These are phyloP conservation scores for Fusarium sp. DNA, from an alignment of 2,329 filamentous ascomycete genomes.

Conservation along the genomic window DNA sequence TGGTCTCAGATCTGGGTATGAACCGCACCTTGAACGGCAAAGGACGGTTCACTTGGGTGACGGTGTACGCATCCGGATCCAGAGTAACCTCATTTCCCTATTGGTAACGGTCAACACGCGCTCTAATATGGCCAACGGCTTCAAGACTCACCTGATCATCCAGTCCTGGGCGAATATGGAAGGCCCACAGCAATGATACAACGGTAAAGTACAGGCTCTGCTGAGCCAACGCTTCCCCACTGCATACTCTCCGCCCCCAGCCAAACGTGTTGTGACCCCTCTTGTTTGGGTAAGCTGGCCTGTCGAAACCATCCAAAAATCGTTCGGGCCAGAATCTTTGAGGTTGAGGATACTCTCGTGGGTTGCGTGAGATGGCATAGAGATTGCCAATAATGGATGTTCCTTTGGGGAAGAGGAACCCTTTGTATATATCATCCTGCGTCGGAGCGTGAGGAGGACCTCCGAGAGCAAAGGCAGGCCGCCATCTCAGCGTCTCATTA, in stretches of 20 bases:
- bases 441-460: slow-evolving; percentile 16
- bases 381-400: slow-evolving; percentile 18
- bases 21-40: slow-evolving; percentile 17
- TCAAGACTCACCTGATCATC: slow-evolving; percentile 10
- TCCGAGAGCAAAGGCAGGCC: slow-evolving; percentile 19
- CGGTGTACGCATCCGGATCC: slow-evolving; percentile 8
- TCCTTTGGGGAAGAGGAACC: slow-evolving; percentile 14
- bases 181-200: slow-evolving; percentile 20
- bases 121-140: background rate
- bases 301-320: slow-evolving; percentile 12
- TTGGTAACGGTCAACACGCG: background rate
- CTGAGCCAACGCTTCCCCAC: slow-evolving; percentile 20
- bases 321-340: slow-evolving; percentile 18
- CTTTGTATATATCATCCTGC: slow-evolving; percentile 15
- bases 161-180: slow-evolving; percentile 17
- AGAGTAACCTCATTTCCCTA: slow-evolving; percentile 8
- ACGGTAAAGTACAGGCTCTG: slow-evolving; percentile 19
- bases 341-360: slow-evolving; percentile 19
- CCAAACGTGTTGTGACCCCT: slow-evolving; percentile 20
- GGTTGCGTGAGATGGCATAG: slow-evolving; percentile 20
- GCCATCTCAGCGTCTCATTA: slow-evolving; percentile 20
- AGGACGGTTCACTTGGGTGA: slow-evolving; percentile 10
- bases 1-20: background rate
- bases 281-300: slow-evolving; percentile 22
- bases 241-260: slow-evolving; percentile 25